Evolutionary conservation across 2,329 filamentous ascomycete species (phyloP), one percentile per base, ranked within the genome.

Genomic region (Purpureocillium takamizusanense): DNA sequence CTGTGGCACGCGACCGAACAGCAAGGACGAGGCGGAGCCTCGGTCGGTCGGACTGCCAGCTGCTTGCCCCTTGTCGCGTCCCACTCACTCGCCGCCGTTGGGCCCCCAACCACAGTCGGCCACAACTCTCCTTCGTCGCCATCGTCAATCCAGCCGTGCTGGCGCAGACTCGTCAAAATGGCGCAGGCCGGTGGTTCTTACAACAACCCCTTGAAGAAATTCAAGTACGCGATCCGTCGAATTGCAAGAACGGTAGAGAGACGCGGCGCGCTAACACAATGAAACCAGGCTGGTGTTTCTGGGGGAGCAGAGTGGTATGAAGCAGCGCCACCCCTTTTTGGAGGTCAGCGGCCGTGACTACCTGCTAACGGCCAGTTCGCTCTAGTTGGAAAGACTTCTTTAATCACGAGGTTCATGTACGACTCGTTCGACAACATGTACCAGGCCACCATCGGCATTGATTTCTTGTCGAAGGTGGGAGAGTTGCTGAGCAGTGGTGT

Each of bases 401-500:
- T 98, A 54, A 98, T 98, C 62, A 98, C 92, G 50, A 83, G 92
- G 48, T 98, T 98, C 74, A 98, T 98, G 92, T 98, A 98, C 74
- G 92, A 98, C 67, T 97, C 92, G 35, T 98, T 98, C 72, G 92
- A 98, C 73, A 95, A 94, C 69, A 97, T 90, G 74, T 98, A 98
- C 70, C 92, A 98, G 67, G 92, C 92, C 41, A 98, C 92, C 30
- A 97, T 98, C 59, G 92, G 92, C 57, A 98, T 98, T 69, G 92
- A 98, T 67, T 98, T 98, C 61, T 78, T 98, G 51, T 95, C 89
- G 57, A 98, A 98, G 83, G 87, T 86, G 72, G 61, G 52, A 6
- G 12, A 6, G 28, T 6, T 12, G 11, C 28, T 30, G 11, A 4
- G 28, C 5, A 13, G 7, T 13, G 6, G n/a, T 5, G 11, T 6